Evolutionary conservation across 306 rosid species (phyloP).

Genomic region (Sicyos baderoa): DNA sequence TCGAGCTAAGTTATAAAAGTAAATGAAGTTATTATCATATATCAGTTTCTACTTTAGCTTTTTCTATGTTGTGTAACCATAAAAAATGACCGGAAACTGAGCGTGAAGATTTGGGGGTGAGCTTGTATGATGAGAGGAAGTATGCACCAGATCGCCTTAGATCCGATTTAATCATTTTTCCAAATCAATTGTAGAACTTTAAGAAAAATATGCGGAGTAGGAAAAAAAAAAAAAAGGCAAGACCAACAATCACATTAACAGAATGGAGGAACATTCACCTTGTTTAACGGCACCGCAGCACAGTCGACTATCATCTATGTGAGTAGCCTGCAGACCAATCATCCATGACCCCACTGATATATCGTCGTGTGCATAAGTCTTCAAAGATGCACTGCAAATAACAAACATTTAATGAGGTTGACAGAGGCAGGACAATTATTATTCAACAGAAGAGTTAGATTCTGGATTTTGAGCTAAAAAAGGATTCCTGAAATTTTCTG

Average conservation of each 20-base stretch:
- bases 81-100: too few species aligned
- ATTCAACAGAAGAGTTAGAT: background rate
- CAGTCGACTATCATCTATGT: conserved; percentile 85
- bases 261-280: conserved; percentile 43
- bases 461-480: background rate
- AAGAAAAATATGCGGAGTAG: background rate
- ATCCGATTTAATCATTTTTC: background rate
- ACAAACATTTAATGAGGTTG: background rate
- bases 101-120: background rate
- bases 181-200: background rate
- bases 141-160: background rate
- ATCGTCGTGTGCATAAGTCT: conserved; percentile 85
- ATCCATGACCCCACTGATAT: conserved; percentile 91
- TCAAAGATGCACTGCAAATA: conserved; percentile 70
- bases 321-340: conserved; percentile 88
- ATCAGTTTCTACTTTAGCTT: background rate
- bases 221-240: background rate
- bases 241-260: background rate
- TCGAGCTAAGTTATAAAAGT: background rate
- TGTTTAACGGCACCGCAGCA: conserved; percentile 78
- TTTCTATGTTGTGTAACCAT: too few species aligned
- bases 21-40: background rate
- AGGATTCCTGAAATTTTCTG: background rate
- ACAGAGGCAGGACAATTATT: background rate
- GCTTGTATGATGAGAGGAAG: background rate